phyloP scores from a whole-genome alignment of 2,329 filamentous ascomycete species.

The Aspergillus tamarii region DNA sequence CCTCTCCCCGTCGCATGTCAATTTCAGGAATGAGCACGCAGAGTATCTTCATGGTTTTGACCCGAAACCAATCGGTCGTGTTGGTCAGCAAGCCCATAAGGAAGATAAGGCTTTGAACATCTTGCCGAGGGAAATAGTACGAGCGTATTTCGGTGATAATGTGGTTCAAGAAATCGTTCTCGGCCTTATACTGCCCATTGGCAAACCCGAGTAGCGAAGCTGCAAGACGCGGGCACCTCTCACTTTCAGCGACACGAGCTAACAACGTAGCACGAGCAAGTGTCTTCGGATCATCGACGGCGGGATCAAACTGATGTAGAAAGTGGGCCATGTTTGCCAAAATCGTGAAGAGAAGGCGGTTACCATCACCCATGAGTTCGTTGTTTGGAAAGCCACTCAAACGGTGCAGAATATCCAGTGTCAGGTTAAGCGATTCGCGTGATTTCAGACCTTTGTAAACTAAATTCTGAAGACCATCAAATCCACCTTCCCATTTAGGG shows the following conservation, averaged over 20 bases:
- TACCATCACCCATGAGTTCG: constrained; percentile 78
- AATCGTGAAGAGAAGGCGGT: constrained; percentile 80
- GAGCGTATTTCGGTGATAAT: constrained; percentile 74
- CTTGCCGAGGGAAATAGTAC: constrained; percentile 78
- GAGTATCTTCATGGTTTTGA: constrained; percentile 89
- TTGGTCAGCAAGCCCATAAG: constrained; percentile 91
- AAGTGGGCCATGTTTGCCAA: constrained; percentile 91
- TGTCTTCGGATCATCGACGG: constrained; percentile 58
- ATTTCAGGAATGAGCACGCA: constrained; percentile 83
- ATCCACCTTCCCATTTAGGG: constrained; percentile 82
- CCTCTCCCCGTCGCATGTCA: constrained; percentile 88
- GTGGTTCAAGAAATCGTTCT: constrained; percentile 75
- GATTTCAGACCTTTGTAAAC: constrained; percentile 93
- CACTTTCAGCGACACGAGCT: constrained; percentile 70
- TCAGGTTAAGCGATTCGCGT: constrained; percentile 76
- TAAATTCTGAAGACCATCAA: constrained; percentile 82
- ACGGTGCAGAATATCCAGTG: constrained; percentile 75
- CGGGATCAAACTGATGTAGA: constrained; percentile 74
- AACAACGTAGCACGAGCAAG: constrained; percentile 70
- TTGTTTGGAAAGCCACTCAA: constrained; percentile 79
- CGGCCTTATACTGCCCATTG: constrained; percentile 65
- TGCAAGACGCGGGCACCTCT: constrained; percentile 69
- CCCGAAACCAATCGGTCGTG: constrained; percentile 82
- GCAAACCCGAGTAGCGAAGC: constrained; percentile 72
- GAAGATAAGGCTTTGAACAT: constrained; percentile 85